Base-by-base conservation (phyloP, 2,329 filamentous ascomycete species). In the Trichocomaceae sp. region DNA sequence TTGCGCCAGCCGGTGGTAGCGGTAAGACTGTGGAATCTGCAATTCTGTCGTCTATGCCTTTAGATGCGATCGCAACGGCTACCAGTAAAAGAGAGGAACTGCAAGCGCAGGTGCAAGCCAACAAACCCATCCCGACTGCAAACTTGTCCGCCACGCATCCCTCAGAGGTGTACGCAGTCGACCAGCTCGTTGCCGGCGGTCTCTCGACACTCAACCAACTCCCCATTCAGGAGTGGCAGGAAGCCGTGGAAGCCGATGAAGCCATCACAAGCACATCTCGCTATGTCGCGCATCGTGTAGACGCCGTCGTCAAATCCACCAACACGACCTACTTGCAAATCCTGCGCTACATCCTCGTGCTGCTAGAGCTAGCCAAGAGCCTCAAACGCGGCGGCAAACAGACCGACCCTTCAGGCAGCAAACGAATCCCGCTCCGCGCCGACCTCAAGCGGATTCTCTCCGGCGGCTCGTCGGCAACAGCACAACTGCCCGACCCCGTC, bases 101-200 rank as follows among this genome's bases (percentile, higher is more conserved):
- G 31, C 70, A 75, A 59, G 69, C 71, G 47, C 67, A 72, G 58
- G 69, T 76, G 37, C 73, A 75, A 64, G 73, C 71, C 48, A 68
- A 69, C 55, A 78, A 78, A 59, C 76, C 76, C 12, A 59, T 76
- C 23, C 76, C 76, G 2, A 64, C 62, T 3, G 66, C 75, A 9
- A 70, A 78, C 62, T 61, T 77, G 29, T 61, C 65, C 20, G 73
- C 74, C 13, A 66, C 67, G 23, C 72, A 75, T 50, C 75, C 75
- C 9, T 64, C 67, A 2, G 70, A 77, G 29, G 74, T 77, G n/a
- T 78, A 78, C 61, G 60, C 71, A 4, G 58, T 77, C 54, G 69
- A 72, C 12, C 59, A 60, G 7, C 67, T 78, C 45, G 69, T 78
- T 8, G 73, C 74, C 3, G 69, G 66, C 47, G 72, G 74, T 44